Base-by-base conservation (phyloP, 1,284 basidiomycete species). In the Cerrena zonata region DNA sequence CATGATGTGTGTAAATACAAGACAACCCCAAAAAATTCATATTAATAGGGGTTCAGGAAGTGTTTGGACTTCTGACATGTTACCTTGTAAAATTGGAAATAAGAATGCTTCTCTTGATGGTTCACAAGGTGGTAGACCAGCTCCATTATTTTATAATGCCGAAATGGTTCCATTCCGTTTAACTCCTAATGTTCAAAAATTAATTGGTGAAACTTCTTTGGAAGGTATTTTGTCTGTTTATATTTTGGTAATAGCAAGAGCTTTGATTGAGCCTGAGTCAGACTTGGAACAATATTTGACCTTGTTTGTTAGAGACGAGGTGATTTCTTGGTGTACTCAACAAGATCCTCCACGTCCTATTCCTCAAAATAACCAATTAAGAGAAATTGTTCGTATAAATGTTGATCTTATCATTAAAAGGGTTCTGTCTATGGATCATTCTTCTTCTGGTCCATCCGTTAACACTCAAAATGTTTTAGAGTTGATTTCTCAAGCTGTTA, bases 81-180 rank as follows among this genome's bases (percentile, higher is more conserved):
- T 94, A 43, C 91, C 94, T 47, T 82, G 94, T 89, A 67, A 48
- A 76, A 76, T 26, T 72, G n/a, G n/a, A n/a, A n/a, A n/a, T n/a
- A n/a, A n/a, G n/a, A n/a, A n/a, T n/a, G n/a, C n/a, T n/a, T n/a
- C n/a, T n/a, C n/a, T n/a, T n/a, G n/a, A n/a, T n/a, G n/a, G n/a
- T n/a, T n/a, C n/a, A n/a, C n/a, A n/a, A n/a, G n/a, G n/a, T n/a
- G n/a, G n/a, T n/a, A n/a, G n/a, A n/a, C n/a, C n/a, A n/a, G n/a
- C 73, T 26, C 89, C 91, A 0, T 69, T 89, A 37, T 88, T 93
- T 63, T 78, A 79, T 25, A 86, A 87, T 2, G 82, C 77, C 56
- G 96, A 99, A 59, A 77, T 85, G 1, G 93, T 97, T 11, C 95
- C 96, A 0, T 99, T 99, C 88, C 86, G 96, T 10, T 82, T 97